Evolutionary conservation across 805 yeast genomes (phyloP).

Genomic region (Tetrapisispora iriomotensis): DNA sequence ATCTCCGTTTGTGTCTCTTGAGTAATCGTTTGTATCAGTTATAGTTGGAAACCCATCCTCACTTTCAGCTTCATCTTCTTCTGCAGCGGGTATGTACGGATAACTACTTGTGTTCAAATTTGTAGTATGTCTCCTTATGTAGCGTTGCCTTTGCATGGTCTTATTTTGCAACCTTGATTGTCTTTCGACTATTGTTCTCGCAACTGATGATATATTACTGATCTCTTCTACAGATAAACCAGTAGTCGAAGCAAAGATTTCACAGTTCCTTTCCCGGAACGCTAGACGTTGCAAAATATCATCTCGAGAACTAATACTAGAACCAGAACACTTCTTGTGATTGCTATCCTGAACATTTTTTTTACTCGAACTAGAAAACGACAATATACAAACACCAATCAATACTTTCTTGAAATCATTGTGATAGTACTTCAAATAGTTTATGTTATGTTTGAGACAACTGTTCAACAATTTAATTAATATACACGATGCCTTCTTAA

Average conservation of each 20-base stretch:
- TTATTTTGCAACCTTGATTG: slow-evolving; percentile 11
- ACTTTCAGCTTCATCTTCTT: background rate
- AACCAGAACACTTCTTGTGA: too few species aligned
- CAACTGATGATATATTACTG: slow-evolving; percentile 18
- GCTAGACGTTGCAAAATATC: slow-evolving; percentile 6
- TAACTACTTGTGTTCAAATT: background rate
- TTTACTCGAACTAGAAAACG: slow-evolving; percentile 16
- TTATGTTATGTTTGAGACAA: slow-evolving; percentile 10
- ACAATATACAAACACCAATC: slow-evolving; percentile 16
- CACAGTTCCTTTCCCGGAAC: slow-evolving; percentile 11
- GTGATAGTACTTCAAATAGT: slow-evolving; percentile 15
- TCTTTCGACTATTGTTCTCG: slow-evolving; percentile 17
- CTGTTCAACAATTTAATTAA: slow-evolving; percentile 16
- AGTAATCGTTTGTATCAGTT: background rate
- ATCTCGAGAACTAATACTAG: too few species aligned
- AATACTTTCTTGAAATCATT: slow-evolving; percentile 15
- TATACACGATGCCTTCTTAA: slow-evolving; percentile 20
- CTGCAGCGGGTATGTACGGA: background rate
- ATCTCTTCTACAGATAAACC: slow-evolving; percentile 18
- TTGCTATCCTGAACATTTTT: too few species aligned
- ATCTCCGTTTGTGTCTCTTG: too few species aligned
- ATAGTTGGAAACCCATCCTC: too few species aligned
- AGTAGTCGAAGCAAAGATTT: slow-evolving; percentile 12
- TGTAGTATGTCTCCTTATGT: background rate
- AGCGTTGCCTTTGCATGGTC: background rate